Evolutionary conservation across 106 monocot genomes (phyloP), one percentile per base, ranked within the genome.

Genomic region (Ottelia alismoides): DNA sequence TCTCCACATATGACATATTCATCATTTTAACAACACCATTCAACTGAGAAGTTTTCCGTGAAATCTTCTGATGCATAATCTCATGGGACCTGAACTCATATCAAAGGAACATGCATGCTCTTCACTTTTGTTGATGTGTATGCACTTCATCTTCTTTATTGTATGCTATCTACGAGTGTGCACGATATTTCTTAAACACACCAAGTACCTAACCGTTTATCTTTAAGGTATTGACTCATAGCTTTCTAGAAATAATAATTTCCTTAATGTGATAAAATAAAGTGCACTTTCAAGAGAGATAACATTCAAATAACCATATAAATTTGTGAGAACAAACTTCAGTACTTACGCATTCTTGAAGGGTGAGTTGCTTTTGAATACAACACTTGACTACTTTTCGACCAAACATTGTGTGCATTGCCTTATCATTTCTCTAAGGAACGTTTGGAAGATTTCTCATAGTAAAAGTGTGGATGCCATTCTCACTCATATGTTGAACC

Each of bases 11-110:
- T 11, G 22, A 31, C 5, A 0, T 20, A 30, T 30, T 62, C 62
- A 62, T 47, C 3, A 1, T 66, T 22, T 56, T 25, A 2, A 30
- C 47, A 22, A 66, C 4, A 20, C 25, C 47, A 66, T 47, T 66
- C 16, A 27, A 44, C 14, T 56, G 47, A 55, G 44, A 22, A 10
- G 30, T 66, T 1, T 45, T 21, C 10, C 22, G 30, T 24, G 27
- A 28, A 11, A 10, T 51, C n/a, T 30, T 31, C 47, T 62, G 28
- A 31, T 62, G 49, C 22, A 0, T 2, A 50, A 62, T 51, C 22
- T 21, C 62, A 3, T 30, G 11, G 14, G 16, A 2, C n/a, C 3
- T 55, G n/a, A 66, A 49, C 49, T 56, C 2, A 30, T 27, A 28
- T 56, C 19, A 66, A 66, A 56, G 5, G 47, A 17, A 1, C 46